Conservation (phyloP, 1,139 yeast species). For the Protomyces macrosporus region DNA sequence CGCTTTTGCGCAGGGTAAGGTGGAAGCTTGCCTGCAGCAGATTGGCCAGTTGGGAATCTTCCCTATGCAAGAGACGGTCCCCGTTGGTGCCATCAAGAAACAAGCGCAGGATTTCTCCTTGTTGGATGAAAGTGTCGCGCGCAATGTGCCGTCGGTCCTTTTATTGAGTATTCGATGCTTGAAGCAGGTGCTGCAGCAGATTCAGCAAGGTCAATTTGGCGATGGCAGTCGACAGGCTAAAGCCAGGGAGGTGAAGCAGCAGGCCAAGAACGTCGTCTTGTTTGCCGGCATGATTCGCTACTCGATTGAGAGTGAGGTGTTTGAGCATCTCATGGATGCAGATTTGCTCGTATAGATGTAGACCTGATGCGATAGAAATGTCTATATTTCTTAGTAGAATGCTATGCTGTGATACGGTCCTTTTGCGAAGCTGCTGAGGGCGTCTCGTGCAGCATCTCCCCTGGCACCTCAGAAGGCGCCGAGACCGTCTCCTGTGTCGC, state of each 20-base stretch:
- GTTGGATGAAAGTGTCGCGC: slow-evolving; percentile 65
- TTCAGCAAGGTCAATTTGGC: slow-evolving; percentile 48
- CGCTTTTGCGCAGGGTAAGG: slow-evolving; percentile 53
- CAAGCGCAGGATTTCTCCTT: slow-evolving; percentile 56
- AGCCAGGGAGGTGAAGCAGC: slow-evolving; percentile 53
- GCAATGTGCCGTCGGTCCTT: slow-evolving; percentile 73
- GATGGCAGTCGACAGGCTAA: slow-evolving; percentile 49
- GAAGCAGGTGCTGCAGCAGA: slow-evolving; percentile 55
- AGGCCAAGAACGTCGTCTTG: slow-evolving; percentile 83
- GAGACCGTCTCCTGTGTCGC: not conserved
- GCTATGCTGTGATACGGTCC: not conserved
- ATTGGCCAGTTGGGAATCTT: slow-evolving; percentile 60
- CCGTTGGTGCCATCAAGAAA: slow-evolving; percentile 48
- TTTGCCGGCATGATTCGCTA: slow-evolving; percentile 95
- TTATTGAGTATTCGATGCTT: slow-evolving; percentile 74
- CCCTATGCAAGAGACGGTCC: slow-evolving; percentile 47
- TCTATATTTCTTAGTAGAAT: too few species aligned
- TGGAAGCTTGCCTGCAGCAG: slow-evolving; percentile 51
- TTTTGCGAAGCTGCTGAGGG: not conserved
- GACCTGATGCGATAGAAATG: too few species aligned
- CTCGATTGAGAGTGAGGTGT: slow-evolving; percentile 77
- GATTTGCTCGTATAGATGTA: not conserved
- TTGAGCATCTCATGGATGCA: slow-evolving; percentile 26
- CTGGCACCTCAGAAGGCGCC: not conserved
- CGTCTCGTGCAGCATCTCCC: too few species aligned